Base-by-base conservation (phyloP, 106 monocot species). In the Alisma plantagoaquatica region DNA sequence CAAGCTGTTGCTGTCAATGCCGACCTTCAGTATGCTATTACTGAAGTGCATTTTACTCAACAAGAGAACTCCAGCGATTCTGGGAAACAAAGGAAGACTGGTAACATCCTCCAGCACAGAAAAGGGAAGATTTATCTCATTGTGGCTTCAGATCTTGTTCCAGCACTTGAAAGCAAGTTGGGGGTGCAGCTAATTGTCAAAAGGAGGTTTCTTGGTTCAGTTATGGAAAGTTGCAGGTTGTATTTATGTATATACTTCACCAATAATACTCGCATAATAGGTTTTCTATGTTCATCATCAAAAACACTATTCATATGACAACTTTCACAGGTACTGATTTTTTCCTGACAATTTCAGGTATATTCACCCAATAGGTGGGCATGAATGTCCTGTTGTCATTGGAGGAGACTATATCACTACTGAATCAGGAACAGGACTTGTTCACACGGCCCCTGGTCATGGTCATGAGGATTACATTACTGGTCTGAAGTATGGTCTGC, bases 371-470 rank as follows among this genome's bases (percentile, higher is more conserved):
- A 43, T 98, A 46, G 65, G 76, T 64, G 78, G 67, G 32, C 75
- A 62, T 41, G 81, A 89, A 70, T 89, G 89, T 52, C 81, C 96
- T 62, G 96, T 98, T 66, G 78, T 98, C n/a, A 69, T 89, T 30
- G 96, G 96, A 18, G 96, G 96, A 25, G 89, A 88, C 41, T 98
- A 98, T 43, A 98, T 98, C 41, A 98, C 67, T 41, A 98, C 81
- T 53, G 89, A 98, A 29, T 85, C 96, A 27, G 96, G 96, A 71
- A 98, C 96, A 29, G 96, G 96, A n/a, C 78, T 98, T 73, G 96
- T 98, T 74, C 96, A 98, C 69, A 98, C 96, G 61, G 96, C 96
- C 20, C 96, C 96, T 71, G 96, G 96, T 60, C 96, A 98, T 79
- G 96, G 96, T 29, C 96, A 82, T 56, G 96, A 98, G 67, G 96